Conservation (phyloP, 2,329 filamentous ascomycete genomes). For the Fusarium sp. region DNA sequence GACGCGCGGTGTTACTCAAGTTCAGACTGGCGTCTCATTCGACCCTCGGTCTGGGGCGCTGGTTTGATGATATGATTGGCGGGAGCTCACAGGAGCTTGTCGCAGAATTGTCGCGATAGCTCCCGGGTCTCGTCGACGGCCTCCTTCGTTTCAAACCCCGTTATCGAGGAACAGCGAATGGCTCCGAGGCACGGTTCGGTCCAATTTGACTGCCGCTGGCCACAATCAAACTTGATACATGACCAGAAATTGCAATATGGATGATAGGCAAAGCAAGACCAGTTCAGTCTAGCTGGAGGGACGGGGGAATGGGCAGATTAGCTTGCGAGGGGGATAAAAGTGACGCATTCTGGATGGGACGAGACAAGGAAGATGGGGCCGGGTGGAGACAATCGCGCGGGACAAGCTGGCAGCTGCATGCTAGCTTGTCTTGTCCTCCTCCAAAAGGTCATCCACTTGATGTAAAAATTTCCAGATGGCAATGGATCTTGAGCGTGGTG, state of each 20-base stretch:
- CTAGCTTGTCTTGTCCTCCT: slow-evolving; percentile 5
- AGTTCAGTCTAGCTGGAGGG: slow-evolving; percentile 4
- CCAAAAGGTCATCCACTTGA: neutral
- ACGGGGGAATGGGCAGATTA: slow-evolving; percentile 29
- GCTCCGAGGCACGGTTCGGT: neutral
- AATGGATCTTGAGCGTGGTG: neutral
- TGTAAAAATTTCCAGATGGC: neutral
- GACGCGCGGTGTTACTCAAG: slow-evolving; percentile 3
- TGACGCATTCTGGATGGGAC: slow-evolving; percentile 36
- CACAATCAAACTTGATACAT: slow-evolving; percentile 15
- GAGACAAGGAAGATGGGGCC: slow-evolving; percentile 16
- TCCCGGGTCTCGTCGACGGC: slow-evolving; percentile 21
- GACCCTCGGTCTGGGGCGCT: slow-evolving; percentile 22
- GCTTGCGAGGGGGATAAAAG: slow-evolving; percentile 23
- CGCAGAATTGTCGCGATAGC: slow-evolving; percentile 21
- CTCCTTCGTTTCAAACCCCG: slow-evolving; percentile 30
- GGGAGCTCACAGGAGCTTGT: slow-evolving; percentile 25
- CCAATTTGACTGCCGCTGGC: neutral
- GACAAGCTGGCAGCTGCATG: slow-evolving; percentile 26
- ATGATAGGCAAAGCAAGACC: slow-evolving; percentile 3
- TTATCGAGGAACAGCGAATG: slow-evolving; percentile 23
- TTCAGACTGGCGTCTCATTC: slow-evolving; percentile 7
- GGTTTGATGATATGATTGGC: slow-evolving; percentile 33
- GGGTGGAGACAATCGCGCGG: slow-evolving; percentile 13
- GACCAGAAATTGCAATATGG: slow-evolving; percentile 9